phyloP scores from a whole-genome alignment of 2,329 filamentous ascomycete genomes.

The Fusarium sp. region DNA sequence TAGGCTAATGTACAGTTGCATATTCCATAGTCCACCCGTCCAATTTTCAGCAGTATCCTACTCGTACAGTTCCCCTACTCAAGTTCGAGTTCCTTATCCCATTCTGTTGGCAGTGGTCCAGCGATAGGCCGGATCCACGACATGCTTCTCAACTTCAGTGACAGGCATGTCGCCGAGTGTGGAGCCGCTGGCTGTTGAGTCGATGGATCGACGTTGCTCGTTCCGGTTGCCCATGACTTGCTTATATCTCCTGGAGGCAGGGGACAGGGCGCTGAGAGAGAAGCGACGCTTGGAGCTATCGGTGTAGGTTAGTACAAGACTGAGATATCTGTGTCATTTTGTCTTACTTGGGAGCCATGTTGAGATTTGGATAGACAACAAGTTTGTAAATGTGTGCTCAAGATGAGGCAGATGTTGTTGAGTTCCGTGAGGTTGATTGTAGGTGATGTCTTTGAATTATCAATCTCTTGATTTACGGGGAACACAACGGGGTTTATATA shows the following conservation, averaged over 20 bases:
- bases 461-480: background rate
- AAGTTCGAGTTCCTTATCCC: background rate
- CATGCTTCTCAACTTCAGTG: conserved; percentile 4
- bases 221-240: conserved; percentile 14
- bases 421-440: background rate
- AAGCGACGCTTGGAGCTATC: conserved; percentile 17
- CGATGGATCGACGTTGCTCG: conserved; percentile 8
- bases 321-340: accelerated
- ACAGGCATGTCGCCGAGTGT: conserved; percentile 20
- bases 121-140: conserved; percentile 19
- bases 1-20: background rate
- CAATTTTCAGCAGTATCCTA: background rate
- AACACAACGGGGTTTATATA: background rate
- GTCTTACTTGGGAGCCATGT: conserved; percentile 19
- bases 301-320: background rate
- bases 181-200: conserved; percentile 2
- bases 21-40: background rate
- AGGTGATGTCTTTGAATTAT: background rate
- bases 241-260: conserved; percentile 16
- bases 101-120: conserved; percentile 29
- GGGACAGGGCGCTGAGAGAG: conserved; percentile 16
- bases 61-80: background rate
- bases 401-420: background rate
- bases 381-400: background rate
- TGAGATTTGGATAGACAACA: background rate